Base-by-base conservation (phyloP, 441 rosid species). In the Metrosideros polymorpha region DNA sequence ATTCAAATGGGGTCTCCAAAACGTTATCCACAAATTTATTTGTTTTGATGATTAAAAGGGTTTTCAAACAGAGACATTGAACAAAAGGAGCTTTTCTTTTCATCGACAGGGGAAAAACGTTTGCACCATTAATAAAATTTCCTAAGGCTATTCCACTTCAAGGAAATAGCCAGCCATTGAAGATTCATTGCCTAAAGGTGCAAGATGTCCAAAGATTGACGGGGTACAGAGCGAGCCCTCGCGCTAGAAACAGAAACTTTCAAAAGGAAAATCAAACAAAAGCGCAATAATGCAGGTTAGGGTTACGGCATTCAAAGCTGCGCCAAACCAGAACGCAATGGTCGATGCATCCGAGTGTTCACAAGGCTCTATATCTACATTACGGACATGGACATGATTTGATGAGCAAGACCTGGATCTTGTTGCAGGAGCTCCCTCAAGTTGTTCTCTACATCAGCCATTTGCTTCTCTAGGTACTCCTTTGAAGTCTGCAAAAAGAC, bases 361-460 rank as follows among this genome's bases (percentile, higher is more conserved):
- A 22, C 82, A 12, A 39, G 49, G 49, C 82, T 29, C 29, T 42
- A 24, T 24, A 75, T 57, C 83, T 85, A 87, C 87, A 88, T 88
- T 15, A 93, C 94, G 57, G 92, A 91, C 98, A 97, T 95, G 85
- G 99, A 94, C 99, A 97, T 93, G 61, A 94, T 94, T 88, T 95
- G 98, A 52, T 90, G 94, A 88, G 98, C 97, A 39, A 94, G 94
- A 89, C 94, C 95, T 0, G 99, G 98, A 90, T 96, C 98, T 91
- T 97, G 98, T 88, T 94, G 97, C 90, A 97, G 90, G 87, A 97
- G 95, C 93, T 95, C 99, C 93, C 91, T 92, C 90, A 94, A 87
- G 92, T 95, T 96, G 93, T 85, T 94, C 92, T 96, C 98, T 39
- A 94, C 96, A 90, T 97, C 99, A 18, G 91, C 91, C 76, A 76